A percentile compares a stretch with the other conserved stretches of the same genome.
Conservation (phyloP, 768 basidiomycete genomes). For the Serendipita sp. region DNA sequence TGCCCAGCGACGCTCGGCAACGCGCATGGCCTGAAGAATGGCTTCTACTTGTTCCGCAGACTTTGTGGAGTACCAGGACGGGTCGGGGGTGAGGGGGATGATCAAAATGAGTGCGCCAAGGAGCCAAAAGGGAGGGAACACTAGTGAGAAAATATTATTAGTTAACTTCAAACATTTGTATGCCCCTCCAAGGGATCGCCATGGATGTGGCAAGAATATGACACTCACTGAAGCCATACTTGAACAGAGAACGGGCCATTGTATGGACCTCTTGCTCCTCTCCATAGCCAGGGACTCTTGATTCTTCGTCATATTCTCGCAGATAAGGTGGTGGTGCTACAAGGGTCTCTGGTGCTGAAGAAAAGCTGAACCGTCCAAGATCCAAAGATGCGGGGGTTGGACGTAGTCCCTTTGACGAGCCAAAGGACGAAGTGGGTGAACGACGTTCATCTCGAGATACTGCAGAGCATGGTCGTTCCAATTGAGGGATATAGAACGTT, state of each 20-base stretch:
- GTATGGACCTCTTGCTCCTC: constrained; percentile 1
- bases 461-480: neutral
- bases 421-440: neutral
- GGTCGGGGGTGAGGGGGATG: neutral
- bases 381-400: neutral
- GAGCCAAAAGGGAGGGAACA: constrained; percentile 5
- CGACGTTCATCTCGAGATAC: neutral
- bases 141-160: neutral
- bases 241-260: constrained; percentile 1
- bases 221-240: neutral
- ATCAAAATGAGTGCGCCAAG: neutral
- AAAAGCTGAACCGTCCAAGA: neutral
- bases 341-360: neutral
- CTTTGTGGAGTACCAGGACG: neutral
- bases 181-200: neutral
- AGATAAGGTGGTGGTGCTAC: neutral
- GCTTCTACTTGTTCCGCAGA: neutral
- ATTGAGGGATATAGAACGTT: neutral
- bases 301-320: constrained; percentile 2
- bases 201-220: neutral
- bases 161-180: neutral
- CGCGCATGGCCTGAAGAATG: neutral
- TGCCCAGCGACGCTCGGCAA: constrained; percentile 1
- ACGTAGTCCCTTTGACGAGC: neutral
- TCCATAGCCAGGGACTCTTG: neutral